Percentiles rank a stretch among this genome's conserved stretches.
Conservation (phyloP, 768 basidiomycete species). For the Russula earlei region DNA sequence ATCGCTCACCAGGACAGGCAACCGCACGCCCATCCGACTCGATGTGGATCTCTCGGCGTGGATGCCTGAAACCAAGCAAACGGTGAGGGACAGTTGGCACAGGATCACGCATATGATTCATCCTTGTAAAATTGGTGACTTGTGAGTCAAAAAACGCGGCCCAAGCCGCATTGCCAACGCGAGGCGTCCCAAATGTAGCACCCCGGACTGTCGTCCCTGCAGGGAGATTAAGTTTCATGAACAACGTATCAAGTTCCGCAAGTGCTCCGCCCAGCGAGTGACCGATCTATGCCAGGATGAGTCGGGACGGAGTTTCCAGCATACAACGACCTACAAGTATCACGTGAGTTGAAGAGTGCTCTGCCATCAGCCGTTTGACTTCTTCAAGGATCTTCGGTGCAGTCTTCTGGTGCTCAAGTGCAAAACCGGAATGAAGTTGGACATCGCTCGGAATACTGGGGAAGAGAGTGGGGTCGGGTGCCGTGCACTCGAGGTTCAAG, state of each 20-base stretch:
- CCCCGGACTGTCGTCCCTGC: not conserved
- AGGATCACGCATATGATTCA: not conserved
- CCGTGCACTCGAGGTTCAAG: not conserved
- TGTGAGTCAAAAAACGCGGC: not conserved
- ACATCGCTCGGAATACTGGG: not conserved
- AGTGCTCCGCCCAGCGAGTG: not conserved
- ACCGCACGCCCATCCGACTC: not conserved
- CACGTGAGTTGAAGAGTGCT: not conserved
- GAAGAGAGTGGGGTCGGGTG: conserved; percentile 11
- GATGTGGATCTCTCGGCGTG: not conserved
- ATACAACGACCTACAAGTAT: not conserved
- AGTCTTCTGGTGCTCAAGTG: not conserved
- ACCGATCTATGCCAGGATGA: not conserved
- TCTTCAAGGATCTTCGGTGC: not conserved
- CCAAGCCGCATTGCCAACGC: not conserved
- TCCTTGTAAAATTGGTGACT: not conserved
- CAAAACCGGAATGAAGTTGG: not conserved
- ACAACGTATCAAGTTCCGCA: not conserved
- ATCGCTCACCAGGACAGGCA: not conserved
- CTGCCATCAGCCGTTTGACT: not conserved
- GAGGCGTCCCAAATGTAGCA: not conserved
- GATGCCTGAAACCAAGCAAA: not conserved
- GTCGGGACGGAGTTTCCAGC: not conserved
- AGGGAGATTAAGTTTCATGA: not conserved
- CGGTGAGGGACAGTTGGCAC: not conserved